Conservation (phyloP, 441 rosid genomes). For the Lepidium campestre region DNA sequence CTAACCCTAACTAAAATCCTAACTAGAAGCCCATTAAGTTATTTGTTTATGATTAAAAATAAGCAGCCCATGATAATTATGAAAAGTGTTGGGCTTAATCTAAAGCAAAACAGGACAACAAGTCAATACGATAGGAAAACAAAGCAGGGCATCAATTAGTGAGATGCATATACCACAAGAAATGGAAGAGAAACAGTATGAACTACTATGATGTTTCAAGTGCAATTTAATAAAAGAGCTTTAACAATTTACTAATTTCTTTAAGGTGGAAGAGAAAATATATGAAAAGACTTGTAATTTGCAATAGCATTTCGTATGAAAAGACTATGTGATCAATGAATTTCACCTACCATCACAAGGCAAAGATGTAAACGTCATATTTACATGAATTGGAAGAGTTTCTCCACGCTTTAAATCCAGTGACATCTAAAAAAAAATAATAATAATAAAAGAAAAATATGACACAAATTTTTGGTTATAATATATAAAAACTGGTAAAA, state of each 20-base stretch:
- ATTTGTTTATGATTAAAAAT: too few relatives aligned
- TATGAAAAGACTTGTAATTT: background rate
- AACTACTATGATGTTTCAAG: background rate
- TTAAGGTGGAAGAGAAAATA: background rate
- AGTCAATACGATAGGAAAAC: too few relatives aligned
- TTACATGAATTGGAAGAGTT: constrained; percentile 93
- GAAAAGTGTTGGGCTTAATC: too few relatives aligned
- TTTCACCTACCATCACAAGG: constrained; percentile 86
- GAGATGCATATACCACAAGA: too few relatives aligned
- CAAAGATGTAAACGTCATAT: constrained; percentile 90
- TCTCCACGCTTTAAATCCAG: constrained; percentile 97
- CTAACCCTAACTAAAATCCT: too few relatives aligned
- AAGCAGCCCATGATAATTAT: too few relatives aligned
- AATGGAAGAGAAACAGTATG: too few relatives aligned
- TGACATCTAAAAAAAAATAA: constrained; percentile 89
- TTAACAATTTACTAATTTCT: too few relatives aligned
- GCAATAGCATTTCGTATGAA: constrained; percentile 56
- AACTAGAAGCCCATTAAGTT: too few relatives aligned
- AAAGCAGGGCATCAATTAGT: too few relatives aligned
- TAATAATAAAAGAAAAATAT: too few relatives aligned
- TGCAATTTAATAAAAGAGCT: background rate
- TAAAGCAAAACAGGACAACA: too few relatives aligned
- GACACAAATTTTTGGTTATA: background rate
- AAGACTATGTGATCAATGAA: constrained; percentile 22
- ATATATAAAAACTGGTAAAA: background rate